phyloP scores from a whole-genome alignment of 306 rosid species.

The Rosa rugosa region DNA sequence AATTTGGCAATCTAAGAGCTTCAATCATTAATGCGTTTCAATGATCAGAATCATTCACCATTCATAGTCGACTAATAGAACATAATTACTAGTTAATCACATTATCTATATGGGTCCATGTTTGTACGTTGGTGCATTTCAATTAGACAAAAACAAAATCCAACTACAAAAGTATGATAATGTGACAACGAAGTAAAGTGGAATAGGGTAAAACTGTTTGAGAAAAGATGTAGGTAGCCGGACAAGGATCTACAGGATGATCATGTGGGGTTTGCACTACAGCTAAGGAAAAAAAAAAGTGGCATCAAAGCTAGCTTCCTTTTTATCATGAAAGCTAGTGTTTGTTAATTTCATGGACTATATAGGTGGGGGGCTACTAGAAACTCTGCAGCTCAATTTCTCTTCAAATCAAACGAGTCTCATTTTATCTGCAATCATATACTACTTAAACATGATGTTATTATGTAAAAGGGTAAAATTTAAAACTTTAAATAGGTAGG shows the following conservation, averaged over 20 bases:
- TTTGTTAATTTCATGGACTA: neutral
- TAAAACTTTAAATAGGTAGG: neutral
- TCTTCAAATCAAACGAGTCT: neutral
- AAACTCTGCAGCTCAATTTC: neutral
- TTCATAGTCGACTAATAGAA: neutral
- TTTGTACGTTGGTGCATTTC: neutral
- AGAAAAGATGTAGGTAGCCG: neutral
- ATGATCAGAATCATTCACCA: neutral
- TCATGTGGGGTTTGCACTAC: constrained; percentile 5
- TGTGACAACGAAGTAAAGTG: neutral
- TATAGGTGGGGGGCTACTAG: neutral
- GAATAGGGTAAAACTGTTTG: neutral
- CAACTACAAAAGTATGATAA: neutral
- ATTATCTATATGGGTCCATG: neutral
- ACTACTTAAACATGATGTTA: neutral
- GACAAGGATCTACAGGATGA: constrained; percentile 2
- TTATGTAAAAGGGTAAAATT: no score
- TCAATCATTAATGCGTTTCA: neutral
- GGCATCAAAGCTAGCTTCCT: neutral
- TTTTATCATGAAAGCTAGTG: neutral
- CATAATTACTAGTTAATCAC: neutral
- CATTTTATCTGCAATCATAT: neutral
- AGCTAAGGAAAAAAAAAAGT: neutral
- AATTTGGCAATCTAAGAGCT: neutral
- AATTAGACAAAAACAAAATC: neutral